A percentile compares a stretch with the other conserved stretches of the same genome.
phyloP scores from a whole-genome alignment of 805 yeast species.

The Blastobotrys americana region DNA sequence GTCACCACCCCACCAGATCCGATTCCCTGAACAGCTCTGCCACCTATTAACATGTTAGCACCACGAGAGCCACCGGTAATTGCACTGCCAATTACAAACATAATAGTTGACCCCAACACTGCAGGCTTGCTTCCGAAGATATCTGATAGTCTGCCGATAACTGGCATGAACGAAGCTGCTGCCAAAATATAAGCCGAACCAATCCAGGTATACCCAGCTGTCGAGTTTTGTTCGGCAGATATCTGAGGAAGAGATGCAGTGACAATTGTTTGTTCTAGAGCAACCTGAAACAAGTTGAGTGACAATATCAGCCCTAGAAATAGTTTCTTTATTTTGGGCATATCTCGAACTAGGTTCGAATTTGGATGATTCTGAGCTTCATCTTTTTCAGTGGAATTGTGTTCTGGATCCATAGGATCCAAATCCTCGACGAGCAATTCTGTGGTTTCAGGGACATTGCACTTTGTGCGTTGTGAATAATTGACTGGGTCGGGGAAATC shows the following conservation, averaged over 20 bases:
- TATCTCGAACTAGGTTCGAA: too few relatives aligned
- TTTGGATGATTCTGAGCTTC: too few relatives aligned
- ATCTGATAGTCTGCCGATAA: constrained; percentile 59
- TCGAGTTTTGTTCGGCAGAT: constrained; percentile 39
- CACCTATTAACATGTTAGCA: constrained; percentile 58
- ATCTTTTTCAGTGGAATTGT: too few relatives aligned
- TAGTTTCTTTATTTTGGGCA: constrained; percentile 4
- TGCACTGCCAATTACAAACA: constrained; percentile 38
- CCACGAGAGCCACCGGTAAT: constrained; percentile 34
- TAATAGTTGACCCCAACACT: constrained; percentile 31
- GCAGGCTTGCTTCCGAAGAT: constrained; percentile 34
- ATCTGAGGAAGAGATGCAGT: constrained; percentile 42
- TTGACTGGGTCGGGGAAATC: too few relatives aligned
- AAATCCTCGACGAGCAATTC: too few relatives aligned
- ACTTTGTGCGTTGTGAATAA: too few relatives aligned
- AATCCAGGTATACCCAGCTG: constrained; percentile 47
- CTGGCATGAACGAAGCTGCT: constrained; percentile 55
- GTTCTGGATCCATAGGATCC: too few relatives aligned
- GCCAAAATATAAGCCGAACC: constrained; percentile 58
- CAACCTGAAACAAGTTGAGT: constrained; percentile 19
- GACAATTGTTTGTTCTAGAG: constrained; percentile 48
- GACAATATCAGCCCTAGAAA: constrained; percentile 14
- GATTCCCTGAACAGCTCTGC: constrained; percentile 56
- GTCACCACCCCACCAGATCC: constrained; percentile 64
- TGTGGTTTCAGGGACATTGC: too few relatives aligned